Percentiles rank a stretch among this genome's conserved stretches.
Conservation (phyloP, 441 rosid genomes). For the Rhodomyrtus psidioides region DNA sequence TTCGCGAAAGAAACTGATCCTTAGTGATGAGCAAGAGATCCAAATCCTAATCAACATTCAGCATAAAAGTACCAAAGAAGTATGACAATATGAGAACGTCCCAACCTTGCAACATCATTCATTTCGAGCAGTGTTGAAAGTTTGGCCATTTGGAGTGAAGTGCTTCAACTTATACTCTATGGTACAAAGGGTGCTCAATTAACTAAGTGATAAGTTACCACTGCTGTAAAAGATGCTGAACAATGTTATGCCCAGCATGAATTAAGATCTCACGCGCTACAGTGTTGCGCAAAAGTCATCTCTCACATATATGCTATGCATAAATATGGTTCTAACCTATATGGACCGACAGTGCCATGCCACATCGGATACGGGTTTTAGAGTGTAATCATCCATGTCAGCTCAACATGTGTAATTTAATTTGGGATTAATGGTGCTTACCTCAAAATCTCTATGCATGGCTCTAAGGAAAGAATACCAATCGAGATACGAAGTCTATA, state of each 20-base stretch:
- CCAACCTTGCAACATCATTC: not conserved
- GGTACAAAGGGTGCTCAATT: not conserved
- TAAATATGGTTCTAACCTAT: too few species aligned
- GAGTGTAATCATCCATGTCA: too few species aligned
- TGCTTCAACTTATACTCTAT: not conserved
- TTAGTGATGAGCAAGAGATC: not conserved
- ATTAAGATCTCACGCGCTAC: not conserved
- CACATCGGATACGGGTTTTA: too few species aligned
- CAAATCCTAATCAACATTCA: not conserved
- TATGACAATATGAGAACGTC: not conserved
- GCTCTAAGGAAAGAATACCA: too few species aligned
- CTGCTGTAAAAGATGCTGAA: not conserved
- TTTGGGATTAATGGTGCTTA: too few species aligned
- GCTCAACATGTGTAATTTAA: too few species aligned
- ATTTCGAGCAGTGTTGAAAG: not conserved
- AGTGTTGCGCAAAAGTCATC: not conserved
- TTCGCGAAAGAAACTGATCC: too few species aligned
- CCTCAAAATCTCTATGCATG: too few species aligned
- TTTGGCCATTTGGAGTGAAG: not conserved
- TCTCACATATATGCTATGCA: not conserved
- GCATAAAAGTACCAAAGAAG: not conserved
- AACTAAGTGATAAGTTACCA: not conserved
- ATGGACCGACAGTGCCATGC: too few species aligned
- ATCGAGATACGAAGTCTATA: too few species aligned
- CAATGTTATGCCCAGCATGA: not conserved